Evolutionary conservation across 1,284 basidiomycete genomes (phyloP), one percentile per base, ranked within the genome.

Genomic region (Ganoderma lucidum): DNA sequence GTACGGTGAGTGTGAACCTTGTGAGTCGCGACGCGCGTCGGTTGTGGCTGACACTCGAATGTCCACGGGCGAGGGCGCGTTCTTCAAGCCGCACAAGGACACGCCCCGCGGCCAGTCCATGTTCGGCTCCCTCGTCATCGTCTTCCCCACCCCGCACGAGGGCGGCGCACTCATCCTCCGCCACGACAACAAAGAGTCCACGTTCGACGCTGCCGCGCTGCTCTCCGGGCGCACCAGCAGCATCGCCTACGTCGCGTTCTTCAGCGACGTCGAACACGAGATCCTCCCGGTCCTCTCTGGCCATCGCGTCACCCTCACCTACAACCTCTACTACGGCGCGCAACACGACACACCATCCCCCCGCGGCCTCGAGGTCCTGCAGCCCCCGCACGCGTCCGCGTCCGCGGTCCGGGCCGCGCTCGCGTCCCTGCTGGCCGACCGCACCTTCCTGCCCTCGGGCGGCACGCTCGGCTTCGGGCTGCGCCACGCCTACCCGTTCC

Each of bases 121-220:
- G 83, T 82, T 85, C 64, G 84, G 81, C n/a, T 85, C 84, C 4
- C 80, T 85, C 17, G 81, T 86, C 19, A 61, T 85, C 59, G 83
- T 83, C 30, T 79, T 79, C 68, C 82, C 83, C 23, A 83, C 83
- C 0, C 28, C 73, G 0, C 83, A 86, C 62, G 74, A 80, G 67
- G 84, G 85, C 9, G 84, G 83, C 6, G 65, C 69, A 5, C 76
- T 86, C 10, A 45, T 80, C 28, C 76, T 85, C 6, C 77, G 79
- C 32, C 79, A 83, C 58, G 55, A 78, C 41, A 35, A 37, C 19
- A 2, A 30, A 1, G 82, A 80, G 30, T 84, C 66, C 59, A 69
- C 67, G 10, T 62, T 84, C 70, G 79, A 84, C 66, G 78, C 79
- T 8, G 72, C 75, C 6, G 9, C 63, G 14, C 68, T 32, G 23